These are phyloP conservation scores for Xylariaceae sp. DNA, from an alignment of 2,329 filamentous ascomycete species.

Conservation along the genomic window DNA sequence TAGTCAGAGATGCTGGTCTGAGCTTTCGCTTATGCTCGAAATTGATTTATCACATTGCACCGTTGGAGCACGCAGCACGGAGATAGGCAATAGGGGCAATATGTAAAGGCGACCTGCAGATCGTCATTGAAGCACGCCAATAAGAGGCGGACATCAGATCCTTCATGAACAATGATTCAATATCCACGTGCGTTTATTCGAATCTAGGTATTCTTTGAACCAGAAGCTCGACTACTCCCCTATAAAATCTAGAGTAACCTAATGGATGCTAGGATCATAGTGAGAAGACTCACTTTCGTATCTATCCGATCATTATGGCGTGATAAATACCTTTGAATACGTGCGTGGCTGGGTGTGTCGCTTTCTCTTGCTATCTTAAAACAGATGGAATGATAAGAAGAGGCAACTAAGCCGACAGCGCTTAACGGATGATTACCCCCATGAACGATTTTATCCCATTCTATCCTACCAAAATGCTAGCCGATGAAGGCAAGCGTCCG, in stretches of 20 bases:
- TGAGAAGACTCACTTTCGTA: slow-evolving; percentile 8
- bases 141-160: background rate
- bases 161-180: background rate
- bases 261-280: background rate
- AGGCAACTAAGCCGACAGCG: background rate
- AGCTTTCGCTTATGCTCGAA: slow-evolving; percentile 17
- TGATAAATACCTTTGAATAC: slow-evolving; percentile 8
- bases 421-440: background rate
- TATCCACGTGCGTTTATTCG: background rate
- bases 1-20: slow-evolving; percentile 20
- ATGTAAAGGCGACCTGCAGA: slow-evolving; percentile 17
- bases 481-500: background rate
- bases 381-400: no score
- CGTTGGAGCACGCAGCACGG: slow-evolving; percentile 12
- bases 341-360: slow-evolving; percentile 1
- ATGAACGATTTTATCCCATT: background rate
- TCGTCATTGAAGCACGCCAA: background rate
- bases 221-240: background rate
- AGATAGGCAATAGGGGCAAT: slow-evolving; percentile 27
- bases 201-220: background rate
- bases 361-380: no score
- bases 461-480: background rate
- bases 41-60: slow-evolving; percentile 11
- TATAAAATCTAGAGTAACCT: background rate
- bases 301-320: slow-evolving; percentile 8